Base-by-base conservation (phyloP, 805 yeast species). In the Diddensiella caesifluorescens region DNA sequence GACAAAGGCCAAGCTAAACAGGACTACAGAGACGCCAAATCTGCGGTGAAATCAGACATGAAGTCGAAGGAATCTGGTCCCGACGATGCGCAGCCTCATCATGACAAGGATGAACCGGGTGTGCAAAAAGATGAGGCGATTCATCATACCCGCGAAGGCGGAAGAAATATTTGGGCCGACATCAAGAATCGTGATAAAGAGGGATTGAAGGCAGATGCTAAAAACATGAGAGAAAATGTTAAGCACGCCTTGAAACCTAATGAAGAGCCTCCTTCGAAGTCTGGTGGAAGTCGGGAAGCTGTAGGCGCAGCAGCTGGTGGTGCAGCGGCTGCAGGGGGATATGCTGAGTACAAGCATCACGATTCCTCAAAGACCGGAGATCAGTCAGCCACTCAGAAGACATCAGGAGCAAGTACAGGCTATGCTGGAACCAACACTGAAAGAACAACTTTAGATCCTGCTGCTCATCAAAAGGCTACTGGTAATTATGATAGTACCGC, bases 221-320 rank as follows among this genome's bases (percentile, higher is more conserved):
- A 34, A 28, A 19, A 34, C 7, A 20, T 18, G 28, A 20, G 28
- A 22, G 15, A 20, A 22, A 34, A 34, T 34, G 38, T 34, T 19
- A 22, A 34, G 6, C 16, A n/a, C 18, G 10, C 23, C 9, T 34
- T 34, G 16, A 29, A 29, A 19, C 32, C 32, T 9, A 29, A 29
- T 29, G 32, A 29, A 13, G 32, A 29, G 32, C 32, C 32, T 29
- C 32, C 32, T 9, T 29, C 32, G 6, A 7, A 29, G 7, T 9
- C 27, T 12, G 27, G 27, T 9, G 10, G 12, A 7, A 23, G 27
- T 12, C n/a, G n/a, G n/a, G n/a, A n/a, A n/a, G 15, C 32, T n/a
- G 15, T 7, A 7, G 26, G 7, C 42, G 54, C 44, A 3, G 40
- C 38, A 4, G 38, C 28, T 16, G 45, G 40, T 20, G 48, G 15